Evolutionary conservation across 2,329 filamentous ascomycete species (phyloP), one percentile per base, ranked within the genome.

Genomic region (Emericellopsis cladophorae): DNA sequence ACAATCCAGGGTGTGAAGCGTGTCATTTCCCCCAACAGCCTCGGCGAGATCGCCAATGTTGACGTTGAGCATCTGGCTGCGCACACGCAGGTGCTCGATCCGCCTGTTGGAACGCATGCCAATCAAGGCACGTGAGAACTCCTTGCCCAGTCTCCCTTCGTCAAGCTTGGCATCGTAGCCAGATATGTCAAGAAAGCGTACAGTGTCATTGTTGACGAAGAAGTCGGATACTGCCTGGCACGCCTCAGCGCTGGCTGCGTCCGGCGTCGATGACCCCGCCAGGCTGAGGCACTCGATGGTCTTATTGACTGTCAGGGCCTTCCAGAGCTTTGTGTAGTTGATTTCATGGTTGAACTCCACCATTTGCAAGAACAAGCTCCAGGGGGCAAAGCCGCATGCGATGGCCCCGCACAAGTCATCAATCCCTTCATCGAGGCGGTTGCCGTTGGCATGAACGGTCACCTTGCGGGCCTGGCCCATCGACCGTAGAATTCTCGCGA

Each of bases 111-210:
- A 54, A 24, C 59, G 61, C 26, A 74, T 59, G 18, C 68, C 68
- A 16, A 59, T 58, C 22, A 77, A 56, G 0, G 71, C 64, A 31
- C 62, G 65, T 0, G 68, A 72, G 44, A 76, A 70, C 8, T 70
- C 69, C 43, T 61, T 65, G 14, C 72, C 72, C 9, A 77, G 61
- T 44, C 73, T 68, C 0, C 70, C 68, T 45, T 77, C 73, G 46
- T 77, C 73, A 7, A 77, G 57, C 51, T 74, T 76, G 36, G 71
- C 69, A 37, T 67, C 68, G 49, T 69, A 76, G 2, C 73, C 73
- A 1, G 73, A 76, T 7, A 76, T 56, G 46, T 77, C 72, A 3
- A 77, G 61, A 42, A 62, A 74, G n/a, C 61, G 65, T 36, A 76
- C 56, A 0, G 65, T 68, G 7, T 56, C 53, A 51, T 76, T 77